Conservation (phyloP, 345 rosid species). For the Brassica napus region DNA sequence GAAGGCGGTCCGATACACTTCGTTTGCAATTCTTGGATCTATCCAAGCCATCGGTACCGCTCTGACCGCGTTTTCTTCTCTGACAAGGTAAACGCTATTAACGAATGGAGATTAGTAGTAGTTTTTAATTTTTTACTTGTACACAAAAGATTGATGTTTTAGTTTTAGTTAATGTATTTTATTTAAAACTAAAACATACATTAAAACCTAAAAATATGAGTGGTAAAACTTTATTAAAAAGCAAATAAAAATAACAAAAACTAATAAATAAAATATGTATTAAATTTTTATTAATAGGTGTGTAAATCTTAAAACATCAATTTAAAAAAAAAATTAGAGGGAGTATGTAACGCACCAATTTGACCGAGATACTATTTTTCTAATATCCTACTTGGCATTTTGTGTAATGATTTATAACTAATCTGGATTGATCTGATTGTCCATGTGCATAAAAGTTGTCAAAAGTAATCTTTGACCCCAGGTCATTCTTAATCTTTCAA, state of each 20-base stretch:
- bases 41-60: conserved; percentile 65
- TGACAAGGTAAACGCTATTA: conserved; percentile 62
- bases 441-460: conserved; percentile 27
- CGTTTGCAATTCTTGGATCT: conserved; percentile 92
- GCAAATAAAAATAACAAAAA: no score
- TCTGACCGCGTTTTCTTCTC: conserved; percentile 81
- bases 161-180: no score
- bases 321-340: no score
- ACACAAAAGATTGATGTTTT: no score
- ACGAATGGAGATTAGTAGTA: background rate
- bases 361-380: background rate
- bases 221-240: no score
- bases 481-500: background rate
- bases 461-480: background rate
- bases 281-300: no score
- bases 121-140: no score
- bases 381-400: background rate
- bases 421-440: background rate
- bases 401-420: background rate
- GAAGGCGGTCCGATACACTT: conserved; percentile 56
- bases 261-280: no score
- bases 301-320: no score
- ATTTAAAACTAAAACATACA: no score
- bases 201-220: no score
- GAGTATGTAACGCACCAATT: background rate